Evolutionary conservation across 2,329 filamentous ascomycete species (phyloP).

Genomic region (Pseudogymnoascus sp.): DNA sequence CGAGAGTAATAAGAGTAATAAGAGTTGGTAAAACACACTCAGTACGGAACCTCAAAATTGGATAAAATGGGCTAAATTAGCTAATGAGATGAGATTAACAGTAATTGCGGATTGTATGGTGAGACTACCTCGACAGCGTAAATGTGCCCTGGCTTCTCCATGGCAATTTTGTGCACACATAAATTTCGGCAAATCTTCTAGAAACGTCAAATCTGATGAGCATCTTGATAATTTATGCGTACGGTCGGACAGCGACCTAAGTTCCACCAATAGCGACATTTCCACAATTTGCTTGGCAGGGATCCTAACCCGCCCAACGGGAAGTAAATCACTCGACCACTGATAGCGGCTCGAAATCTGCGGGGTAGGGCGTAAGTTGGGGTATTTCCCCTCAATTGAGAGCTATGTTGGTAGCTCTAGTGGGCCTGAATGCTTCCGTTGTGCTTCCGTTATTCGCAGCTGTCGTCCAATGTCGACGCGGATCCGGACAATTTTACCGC

Average conservation of each 20-base stretch:
- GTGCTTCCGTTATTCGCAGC: background rate
- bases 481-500: background rate
- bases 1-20: background rate
- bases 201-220: slow-evolving; percentile 16
- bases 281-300: background rate
- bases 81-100: background rate
- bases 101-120: background rate
- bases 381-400: background rate
- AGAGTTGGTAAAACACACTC: too few relatives aligned
- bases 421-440: background rate
- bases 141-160: background rate
- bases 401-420: background rate
- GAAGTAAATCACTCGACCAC: background rate
- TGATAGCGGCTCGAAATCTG: background rate
- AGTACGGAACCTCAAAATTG: too few relatives aligned
- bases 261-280: background rate
- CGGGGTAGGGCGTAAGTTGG: background rate
- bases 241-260: background rate
- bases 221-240: slow-evolving; percentile 18
- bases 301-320: background rate
- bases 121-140: background rate
- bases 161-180: background rate
- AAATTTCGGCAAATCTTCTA: background rate
- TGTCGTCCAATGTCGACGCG: background rate
- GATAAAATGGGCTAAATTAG: too few relatives aligned